Evolutionary conservation across 805 yeast genomes (phyloP), one percentile per base, ranked within the genome.

Genomic region (Komagataella pastoris): DNA sequence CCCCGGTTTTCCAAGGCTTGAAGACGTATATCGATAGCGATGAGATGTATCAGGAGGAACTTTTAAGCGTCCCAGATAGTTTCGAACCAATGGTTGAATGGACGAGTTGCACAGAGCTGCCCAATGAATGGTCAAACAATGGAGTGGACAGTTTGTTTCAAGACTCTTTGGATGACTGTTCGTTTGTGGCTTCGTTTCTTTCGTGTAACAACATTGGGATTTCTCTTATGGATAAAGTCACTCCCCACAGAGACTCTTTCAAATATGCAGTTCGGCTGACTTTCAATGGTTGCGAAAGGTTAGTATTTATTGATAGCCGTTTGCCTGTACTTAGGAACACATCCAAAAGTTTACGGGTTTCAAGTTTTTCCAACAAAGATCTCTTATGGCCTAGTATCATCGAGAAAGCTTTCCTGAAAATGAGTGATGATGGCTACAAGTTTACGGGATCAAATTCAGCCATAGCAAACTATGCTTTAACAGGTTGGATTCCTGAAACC

Each of bases 381-480:
- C 56, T 77, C 2, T 57, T 63, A 4, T 82, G 88, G 85, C 90
- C 90, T 0, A 84, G 87, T 0, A 57, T 87, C n/a, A 56, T 86
- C 1, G 96, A 89, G 62, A 81, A 85, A 58, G 93, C 95, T 0
- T 85, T 79, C 59, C 66, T 88, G 53, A 77, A 78, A 57, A 61
- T 83, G 64, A 73, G 65, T 1, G 66, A 69, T 2, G 54, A 64
- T 24, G 84, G 88, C 3, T 83, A 83, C 57, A 68, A 69, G n/a
- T 76, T 80, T 48, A 59, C 62, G 1, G 97, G 97, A 0, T 87
- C 96, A 0, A 87, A 88, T 61, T 78, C 86, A 59, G 84, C 85
- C 2, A 68, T 74, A 12, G 96, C 86, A 59, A 75, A 85, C 0
- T 86, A 68, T 57, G 64, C 79, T 46, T 56, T 89, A 2, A 71